These are phyloP conservation scores for Globisporangium carolinianum DNA, from an alignment of 352 stramenopile species.

Conservation along the genomic window DNA sequence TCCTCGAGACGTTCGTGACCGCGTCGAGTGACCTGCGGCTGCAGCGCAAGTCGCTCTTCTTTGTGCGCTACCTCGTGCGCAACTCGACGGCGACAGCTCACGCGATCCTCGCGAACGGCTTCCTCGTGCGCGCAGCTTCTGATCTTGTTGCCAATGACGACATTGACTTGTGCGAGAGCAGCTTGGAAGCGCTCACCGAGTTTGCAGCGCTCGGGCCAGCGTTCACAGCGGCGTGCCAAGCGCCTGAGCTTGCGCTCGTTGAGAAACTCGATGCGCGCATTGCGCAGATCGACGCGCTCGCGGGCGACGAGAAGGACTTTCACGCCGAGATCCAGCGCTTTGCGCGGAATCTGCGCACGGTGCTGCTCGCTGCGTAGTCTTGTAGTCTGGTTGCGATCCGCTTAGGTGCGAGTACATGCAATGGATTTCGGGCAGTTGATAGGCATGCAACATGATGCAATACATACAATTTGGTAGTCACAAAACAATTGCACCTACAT, in stretches of 20 bases:
- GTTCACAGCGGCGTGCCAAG: constrained; percentile 54
- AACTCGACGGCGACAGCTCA: constrained; percentile 47
- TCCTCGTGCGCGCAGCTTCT: constrained; percentile 39
- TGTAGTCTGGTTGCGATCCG: too few relatives aligned
- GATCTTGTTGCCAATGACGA: constrained; percentile 61
- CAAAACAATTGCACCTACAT: too few relatives aligned
- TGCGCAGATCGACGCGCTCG: constrained; percentile 47
- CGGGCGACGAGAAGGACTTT: constrained; percentile 65
- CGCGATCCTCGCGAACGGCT: constrained; percentile 29
- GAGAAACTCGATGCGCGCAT: constrained; percentile 47
- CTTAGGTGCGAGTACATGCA: too few relatives aligned
- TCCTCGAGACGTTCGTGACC: constrained; percentile 52
- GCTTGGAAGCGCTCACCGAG: constrained; percentile 61
- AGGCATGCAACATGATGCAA: too few relatives aligned
- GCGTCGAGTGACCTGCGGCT: constrained; percentile 46
- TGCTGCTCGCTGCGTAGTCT: constrained; percentile 4
- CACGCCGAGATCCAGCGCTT: constrained; percentile 54
- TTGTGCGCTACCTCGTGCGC: constrained; percentile 73
- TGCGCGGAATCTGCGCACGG: constrained; percentile 39
- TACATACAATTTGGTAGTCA: too few relatives aligned
- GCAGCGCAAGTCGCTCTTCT: constrained; percentile 80
- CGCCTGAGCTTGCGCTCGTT: constrained; percentile 34
- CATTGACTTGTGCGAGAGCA: constrained; percentile 72
- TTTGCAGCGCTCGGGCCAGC: constrained; percentile 54
- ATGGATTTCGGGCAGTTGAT: neutral